These are phyloP conservation scores for Acanthamoeba divionensis DNA, from an alignment of 208 protist species.

Conservation along the genomic window DNA sequence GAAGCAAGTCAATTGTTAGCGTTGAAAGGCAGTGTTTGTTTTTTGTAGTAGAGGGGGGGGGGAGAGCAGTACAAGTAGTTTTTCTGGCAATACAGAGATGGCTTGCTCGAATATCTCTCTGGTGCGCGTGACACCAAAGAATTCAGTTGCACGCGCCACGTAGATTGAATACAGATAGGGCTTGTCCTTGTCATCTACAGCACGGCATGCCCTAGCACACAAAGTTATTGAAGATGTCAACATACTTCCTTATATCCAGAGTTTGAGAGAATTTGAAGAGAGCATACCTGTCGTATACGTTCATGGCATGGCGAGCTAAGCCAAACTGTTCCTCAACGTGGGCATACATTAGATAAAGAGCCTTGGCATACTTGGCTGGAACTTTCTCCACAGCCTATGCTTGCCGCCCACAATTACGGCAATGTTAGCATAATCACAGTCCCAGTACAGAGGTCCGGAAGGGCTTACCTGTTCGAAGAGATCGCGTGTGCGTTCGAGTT, in stretches of 20 bases:
- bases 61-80: slow-evolving; percentile 48
- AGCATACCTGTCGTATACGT: slow-evolving; percentile 81
- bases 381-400: slow-evolving; percentile 64
- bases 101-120: slow-evolving; percentile 86
- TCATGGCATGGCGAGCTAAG: slow-evolving; percentile 84
- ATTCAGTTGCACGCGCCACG: slow-evolving; percentile 76
- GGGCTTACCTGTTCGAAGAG: slow-evolving; percentile 92
- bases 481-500: slow-evolving; percentile 89
- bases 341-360: slow-evolving; percentile 87
- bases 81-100: slow-evolving; percentile 75
- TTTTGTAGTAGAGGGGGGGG: neutral
- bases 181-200: slow-evolving; percentile 66
- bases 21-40: neutral
- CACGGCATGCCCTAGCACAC: slow-evolving; percentile 3
- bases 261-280: neutral
- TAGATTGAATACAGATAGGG: slow-evolving; percentile 73
- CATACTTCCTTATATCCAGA: slow-evolving; percentile 51
- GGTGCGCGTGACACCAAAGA: slow-evolving; percentile 86
- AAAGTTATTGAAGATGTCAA: neutral
- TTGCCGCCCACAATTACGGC: too few relatives aligned
- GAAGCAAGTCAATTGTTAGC: neutral
- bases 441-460: neutral
- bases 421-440: neutral
- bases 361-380: slow-evolving; percentile 68
- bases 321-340: slow-evolving; percentile 85